phyloP scores from a whole-genome alignment of 768 basidiomycete species.

The Tephrocybe sp. region DNA sequence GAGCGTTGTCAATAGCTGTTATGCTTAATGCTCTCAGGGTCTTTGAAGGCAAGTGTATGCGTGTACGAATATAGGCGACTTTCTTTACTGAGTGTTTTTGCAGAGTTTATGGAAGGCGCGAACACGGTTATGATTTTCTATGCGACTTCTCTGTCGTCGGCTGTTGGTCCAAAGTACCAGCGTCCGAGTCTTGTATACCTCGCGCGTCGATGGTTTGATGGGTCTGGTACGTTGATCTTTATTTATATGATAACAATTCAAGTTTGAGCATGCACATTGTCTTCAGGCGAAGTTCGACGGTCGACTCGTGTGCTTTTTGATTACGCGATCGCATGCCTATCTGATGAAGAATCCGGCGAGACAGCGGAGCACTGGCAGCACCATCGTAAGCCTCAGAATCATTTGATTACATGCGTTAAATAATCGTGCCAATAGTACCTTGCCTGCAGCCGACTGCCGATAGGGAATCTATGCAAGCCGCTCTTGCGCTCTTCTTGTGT shows the following conservation, averaged over 20 bases:
- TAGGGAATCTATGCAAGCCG: constrained; percentile 54
- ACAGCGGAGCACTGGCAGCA: constrained; percentile 18
- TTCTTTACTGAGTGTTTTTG: constrained; percentile 3
- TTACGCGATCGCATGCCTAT: constrained; percentile 60
- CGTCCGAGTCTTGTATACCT: constrained; percentile 72
- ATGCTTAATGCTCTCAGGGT: constrained; percentile 71
- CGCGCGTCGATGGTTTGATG: constrained; percentile 73
- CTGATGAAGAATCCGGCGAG: constrained; percentile 60
- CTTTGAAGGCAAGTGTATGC: constrained; percentile 52
- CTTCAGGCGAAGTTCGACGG: constrained; percentile 68
- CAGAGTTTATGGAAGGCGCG: constrained; percentile 68
- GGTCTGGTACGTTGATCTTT: constrained; percentile 49
- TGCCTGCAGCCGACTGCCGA: constrained; percentile 58
- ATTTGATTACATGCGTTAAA: constrained; percentile 25
- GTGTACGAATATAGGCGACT: not conserved
- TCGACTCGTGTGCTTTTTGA: constrained; percentile 80
- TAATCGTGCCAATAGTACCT: constrained; percentile 59
- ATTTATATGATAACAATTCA: not conserved
- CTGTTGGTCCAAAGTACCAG: constrained; percentile 58
- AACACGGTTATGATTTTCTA: constrained; percentile 82
- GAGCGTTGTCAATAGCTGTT: constrained; percentile 63
- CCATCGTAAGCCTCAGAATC: not conserved
- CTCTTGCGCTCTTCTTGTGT: constrained; percentile 74
- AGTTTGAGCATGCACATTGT: not conserved
- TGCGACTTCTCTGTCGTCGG: constrained; percentile 61